phyloP scores from a whole-genome alignment of 1,284 basidiomycete genomes.

The Phellopilus nigrolimitatus region DNA sequence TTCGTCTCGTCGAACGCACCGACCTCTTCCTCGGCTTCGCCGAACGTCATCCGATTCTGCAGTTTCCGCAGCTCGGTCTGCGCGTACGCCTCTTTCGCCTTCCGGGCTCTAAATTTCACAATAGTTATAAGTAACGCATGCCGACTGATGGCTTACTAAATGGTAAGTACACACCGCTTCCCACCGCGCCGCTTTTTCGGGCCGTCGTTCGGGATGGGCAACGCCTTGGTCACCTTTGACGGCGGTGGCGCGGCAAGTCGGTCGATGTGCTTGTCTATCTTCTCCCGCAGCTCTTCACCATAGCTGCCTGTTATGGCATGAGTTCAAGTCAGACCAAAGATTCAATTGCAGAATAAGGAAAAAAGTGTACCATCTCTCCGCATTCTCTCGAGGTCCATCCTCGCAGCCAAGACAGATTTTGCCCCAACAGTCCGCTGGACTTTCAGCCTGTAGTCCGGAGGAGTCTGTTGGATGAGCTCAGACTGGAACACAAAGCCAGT shows the following conservation, averaged over 20 bases:
- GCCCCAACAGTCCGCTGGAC: slow-evolving; percentile 91
- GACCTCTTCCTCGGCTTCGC: slow-evolving; percentile 93
- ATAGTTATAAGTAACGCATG: not conserved
- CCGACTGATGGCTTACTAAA: too few species aligned
- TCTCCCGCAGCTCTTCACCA: slow-evolving; percentile 75
- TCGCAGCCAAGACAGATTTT: slow-evolving; percentile 85
- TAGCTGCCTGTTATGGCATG: slow-evolving; percentile 80
- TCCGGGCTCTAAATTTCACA: slow-evolving; percentile 66
- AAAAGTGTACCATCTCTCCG: slow-evolving; percentile 61
- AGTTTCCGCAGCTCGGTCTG: slow-evolving; percentile 96
- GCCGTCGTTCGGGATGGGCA: slow-evolving; percentile 95
- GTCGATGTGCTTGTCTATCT: slow-evolving; percentile 89
- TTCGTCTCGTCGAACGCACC: slow-evolving; percentile 96
- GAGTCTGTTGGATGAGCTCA: slow-evolving; percentile 79
- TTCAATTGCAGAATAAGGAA: slow-evolving; percentile 11
- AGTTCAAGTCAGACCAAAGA: slow-evolving; percentile 12
- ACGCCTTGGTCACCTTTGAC: slow-evolving; percentile 87
- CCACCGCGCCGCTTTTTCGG: slow-evolving; percentile 95
- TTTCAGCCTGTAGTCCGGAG: slow-evolving; percentile 89
- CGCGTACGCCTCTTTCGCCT: slow-evolving; percentile 95
- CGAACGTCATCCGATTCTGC: slow-evolving; percentile 96
- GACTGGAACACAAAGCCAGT: slow-evolving; percentile 97
- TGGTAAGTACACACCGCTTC: slow-evolving; percentile 59
- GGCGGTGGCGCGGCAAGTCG: slow-evolving; percentile 93
- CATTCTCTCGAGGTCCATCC: slow-evolving; percentile 86